phyloP scores from a whole-genome alignment of 192 early-diverging fungal genomes.

The Mortierella claussenii region DNA sequence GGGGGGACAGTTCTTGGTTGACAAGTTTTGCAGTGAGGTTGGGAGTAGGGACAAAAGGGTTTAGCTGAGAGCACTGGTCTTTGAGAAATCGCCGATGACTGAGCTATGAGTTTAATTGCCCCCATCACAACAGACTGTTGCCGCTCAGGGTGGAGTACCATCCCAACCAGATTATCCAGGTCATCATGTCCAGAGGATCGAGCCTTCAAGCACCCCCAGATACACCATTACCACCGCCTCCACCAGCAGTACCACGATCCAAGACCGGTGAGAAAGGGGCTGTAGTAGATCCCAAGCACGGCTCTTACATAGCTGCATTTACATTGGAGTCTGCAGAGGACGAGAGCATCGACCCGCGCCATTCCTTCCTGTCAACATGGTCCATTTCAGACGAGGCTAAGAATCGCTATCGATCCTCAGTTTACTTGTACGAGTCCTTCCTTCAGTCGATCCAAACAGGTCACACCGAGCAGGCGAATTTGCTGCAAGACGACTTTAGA shows the following conservation, averaged over 20 bases:
- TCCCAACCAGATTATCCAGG: not conserved
- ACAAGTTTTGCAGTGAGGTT: too few relatives aligned
- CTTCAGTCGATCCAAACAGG: conserved; percentile 5
- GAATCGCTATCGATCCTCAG: not conserved
- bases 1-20: too few relatives aligned
- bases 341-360: not conserved
- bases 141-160: conserved; percentile 12
- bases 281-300: not conserved
- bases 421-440: conserved; percentile 21
- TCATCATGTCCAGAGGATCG: conserved; percentile 8
- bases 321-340: not conserved
- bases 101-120: too few relatives aligned
- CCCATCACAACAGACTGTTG: not conserved
- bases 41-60: not conserved
- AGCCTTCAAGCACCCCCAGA: not conserved
- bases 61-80: too few relatives aligned
- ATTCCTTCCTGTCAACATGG: not conserved
- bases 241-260: not conserved
- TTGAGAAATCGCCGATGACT: too few relatives aligned
- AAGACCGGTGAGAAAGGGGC: not conserved
- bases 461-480: conserved; percentile 2
- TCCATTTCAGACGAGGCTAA: conserved; percentile 2
- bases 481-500: conserved; percentile 13
- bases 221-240: not conserved
- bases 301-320: conserved; percentile 2